Conservation (phyloP, 441 rosid species). For the Erodium moschatum region DNA sequence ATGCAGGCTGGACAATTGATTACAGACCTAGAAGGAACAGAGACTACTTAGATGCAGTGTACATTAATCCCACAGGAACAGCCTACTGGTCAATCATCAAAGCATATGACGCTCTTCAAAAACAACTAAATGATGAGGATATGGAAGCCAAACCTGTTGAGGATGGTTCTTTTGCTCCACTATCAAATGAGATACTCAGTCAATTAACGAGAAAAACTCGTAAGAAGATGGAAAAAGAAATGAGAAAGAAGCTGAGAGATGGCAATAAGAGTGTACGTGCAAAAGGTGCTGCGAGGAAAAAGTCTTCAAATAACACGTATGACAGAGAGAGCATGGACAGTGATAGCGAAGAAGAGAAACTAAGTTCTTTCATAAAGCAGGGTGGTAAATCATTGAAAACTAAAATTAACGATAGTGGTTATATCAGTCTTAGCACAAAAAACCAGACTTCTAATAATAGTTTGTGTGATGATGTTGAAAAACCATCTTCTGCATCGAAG, state of each 20-base stretch:
- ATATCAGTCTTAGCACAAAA: constrained; percentile 29
- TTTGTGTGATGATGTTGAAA: constrained; percentile 28
- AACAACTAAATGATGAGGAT: constrained; percentile 64
- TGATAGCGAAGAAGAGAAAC: constrained; percentile 61
- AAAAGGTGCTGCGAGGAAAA: constrained; percentile 35
- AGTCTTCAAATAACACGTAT: constrained; percentile 30
- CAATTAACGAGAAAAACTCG: constrained; percentile 80
- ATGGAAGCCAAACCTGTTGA: constrained; percentile 36
- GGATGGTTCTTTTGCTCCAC: constrained; percentile 46
- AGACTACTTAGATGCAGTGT: constrained; percentile 92
- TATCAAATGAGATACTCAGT: constrained; percentile 68
- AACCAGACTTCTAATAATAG: constrained; percentile 30
- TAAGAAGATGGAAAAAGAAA: constrained; percentile 64
- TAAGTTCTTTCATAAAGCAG: constrained; percentile 52
- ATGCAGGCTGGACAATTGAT: constrained; percentile 93
- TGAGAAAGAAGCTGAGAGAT: constrained; percentile 56
- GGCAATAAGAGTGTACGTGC: constrained; percentile 38
- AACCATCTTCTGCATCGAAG: constrained; percentile 33
- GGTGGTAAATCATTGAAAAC: constrained; percentile 45
- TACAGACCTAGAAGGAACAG: constrained; percentile 92
- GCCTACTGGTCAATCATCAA: constrained; percentile 97
- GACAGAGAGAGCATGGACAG: constrained; percentile 56
- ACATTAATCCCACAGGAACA: constrained; percentile 74
- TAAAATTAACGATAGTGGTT: constrained; percentile 30
- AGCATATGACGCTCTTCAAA: constrained; percentile 90